Evolutionary conservation across 805 yeast genomes (phyloP), one percentile per base, ranked within the genome.

Genomic region (Groenewaldozyma salmanticensis): DNA sequence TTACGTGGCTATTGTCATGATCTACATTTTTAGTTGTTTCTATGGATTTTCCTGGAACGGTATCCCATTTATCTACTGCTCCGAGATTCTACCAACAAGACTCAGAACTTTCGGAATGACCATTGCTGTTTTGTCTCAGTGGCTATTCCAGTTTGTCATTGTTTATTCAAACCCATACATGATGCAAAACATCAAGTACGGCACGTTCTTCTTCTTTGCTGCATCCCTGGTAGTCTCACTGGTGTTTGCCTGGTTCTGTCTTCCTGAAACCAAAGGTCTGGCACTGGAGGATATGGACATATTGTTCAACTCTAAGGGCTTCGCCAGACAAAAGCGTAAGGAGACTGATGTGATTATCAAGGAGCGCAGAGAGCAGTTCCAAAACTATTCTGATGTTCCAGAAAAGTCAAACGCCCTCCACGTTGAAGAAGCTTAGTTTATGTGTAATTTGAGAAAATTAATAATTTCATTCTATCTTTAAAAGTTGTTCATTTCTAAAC

Each of bases 181-280:
- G 9, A 31, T 39, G 21, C 15, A 19, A n/a, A 29, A 33, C 17
- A 29, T 40, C 11, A 31, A 27, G 16, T 40, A 36, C 35, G 40
- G 40, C 15, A 46, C 40, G 20, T 47, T 42, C 35, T 66, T 69
- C 49, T 60, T 71, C 48, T 66, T 66, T 49, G 70, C 65, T 2
- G 44, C 37, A 16, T 43, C 36, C 16, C 19, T 41, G 13, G 33
- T 42, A 13, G 46, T 37, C 3, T 31, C 33, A 3, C 18, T 64
- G 4, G 57, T 59, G 38, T 59, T 52, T 47, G 56, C 61, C 4
- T 60, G 48, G 50, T 53, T 65, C 42, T 52, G 64, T 21, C 62
- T 61, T 43, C 71, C 70, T 4, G 71, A 67, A 48, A 66, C 70
- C 6, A 54, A 59, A 35, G 71, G 70, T 3, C 54, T 66, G 42